Conservation (phyloP, 129 eudicot species). For the Flaveria robusta region DNA sequence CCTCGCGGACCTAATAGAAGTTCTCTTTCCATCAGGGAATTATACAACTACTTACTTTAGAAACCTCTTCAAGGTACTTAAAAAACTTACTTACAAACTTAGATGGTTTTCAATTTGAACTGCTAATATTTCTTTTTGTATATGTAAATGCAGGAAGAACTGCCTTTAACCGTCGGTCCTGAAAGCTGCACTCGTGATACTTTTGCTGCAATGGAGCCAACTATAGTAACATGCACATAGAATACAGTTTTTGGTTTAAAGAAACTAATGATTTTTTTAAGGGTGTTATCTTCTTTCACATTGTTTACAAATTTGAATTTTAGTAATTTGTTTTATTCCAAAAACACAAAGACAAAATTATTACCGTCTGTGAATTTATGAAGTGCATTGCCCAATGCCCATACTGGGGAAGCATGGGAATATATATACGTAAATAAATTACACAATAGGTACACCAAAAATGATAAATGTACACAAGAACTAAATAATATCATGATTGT, state of each 20-base stretch:
- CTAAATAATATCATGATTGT: too few relatives aligned
- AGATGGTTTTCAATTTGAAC: constrained; percentile 3
- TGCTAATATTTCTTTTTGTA: neutral
- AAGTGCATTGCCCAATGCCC: too few relatives aligned
- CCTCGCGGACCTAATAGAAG: constrained; percentile 80
- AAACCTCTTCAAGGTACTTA: constrained; percentile 72
- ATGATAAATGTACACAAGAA: too few relatives aligned
- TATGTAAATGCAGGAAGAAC: constrained; percentile 66
- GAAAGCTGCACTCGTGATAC: constrained; percentile 64
- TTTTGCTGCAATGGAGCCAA: constrained; percentile 72
- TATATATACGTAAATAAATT: too few relatives aligned
- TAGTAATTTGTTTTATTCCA: constrained; percentile 2
- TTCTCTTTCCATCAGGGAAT: constrained; percentile 74
- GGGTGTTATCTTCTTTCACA: neutral
- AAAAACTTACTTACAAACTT: neutral
- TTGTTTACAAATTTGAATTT: constrained; percentile 13
- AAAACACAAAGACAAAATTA: too few relatives aligned
- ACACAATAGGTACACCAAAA: too few relatives aligned
- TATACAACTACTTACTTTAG: constrained; percentile 82
- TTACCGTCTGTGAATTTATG: too few relatives aligned
- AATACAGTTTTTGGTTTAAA: neutral
- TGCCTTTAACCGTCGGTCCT: constrained; percentile 44
- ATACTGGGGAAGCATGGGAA: too few relatives aligned
- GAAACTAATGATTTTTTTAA: constrained; percentile 4
- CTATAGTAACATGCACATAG: constrained; percentile 54